Evolutionary conservation across 768 basidiomycete genomes (phyloP).

Genomic region (Leccinum olivaceopallidum): DNA sequence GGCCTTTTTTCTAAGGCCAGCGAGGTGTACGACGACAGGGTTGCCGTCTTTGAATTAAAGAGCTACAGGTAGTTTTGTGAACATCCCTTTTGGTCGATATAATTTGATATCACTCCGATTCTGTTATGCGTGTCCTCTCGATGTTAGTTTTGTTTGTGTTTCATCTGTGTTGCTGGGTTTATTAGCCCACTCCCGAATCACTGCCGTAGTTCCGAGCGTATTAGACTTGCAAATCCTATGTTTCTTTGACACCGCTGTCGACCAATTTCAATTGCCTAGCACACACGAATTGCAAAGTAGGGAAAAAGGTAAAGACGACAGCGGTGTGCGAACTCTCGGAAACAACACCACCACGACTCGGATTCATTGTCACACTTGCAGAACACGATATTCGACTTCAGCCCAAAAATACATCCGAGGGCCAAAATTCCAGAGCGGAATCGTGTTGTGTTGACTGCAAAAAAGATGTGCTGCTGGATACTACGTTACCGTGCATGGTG

Average conservation of each 20-base stretch:
- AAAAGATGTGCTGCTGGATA: too few species aligned
- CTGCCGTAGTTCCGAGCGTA: constrained; percentile 68
- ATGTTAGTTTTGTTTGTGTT: constrained; percentile 33
- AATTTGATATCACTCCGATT: too few species aligned
- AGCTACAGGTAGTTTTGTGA: too few species aligned
- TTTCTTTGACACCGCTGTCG: constrained; percentile 89
- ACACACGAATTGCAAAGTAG: constrained; percentile 50
- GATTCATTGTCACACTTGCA: constrained; percentile 74
- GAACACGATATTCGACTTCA: constrained; percentile 67
- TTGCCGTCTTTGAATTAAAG: too few species aligned
- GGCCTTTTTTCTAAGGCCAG: too few species aligned
- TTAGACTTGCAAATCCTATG: constrained; percentile 88
- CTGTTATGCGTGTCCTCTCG: too few species aligned
- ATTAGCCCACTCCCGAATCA: constrained; percentile 80
- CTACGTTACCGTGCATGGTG: too few species aligned
- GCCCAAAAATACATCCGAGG: too few species aligned
- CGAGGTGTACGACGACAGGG: too few species aligned
- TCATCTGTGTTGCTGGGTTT: constrained; percentile 84
- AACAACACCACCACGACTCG: constrained; percentile 57
- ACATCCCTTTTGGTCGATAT: too few species aligned
- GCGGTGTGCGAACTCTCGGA: constrained; percentile 77
- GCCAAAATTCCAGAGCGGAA: too few species aligned
- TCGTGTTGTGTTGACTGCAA: too few species aligned
- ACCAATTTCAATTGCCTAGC: constrained; percentile 68
- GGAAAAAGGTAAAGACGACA: constrained; percentile 78